Base-by-base conservation (phyloP, 1,284 basidiomycete species). In the Mycena sp. region DNA sequence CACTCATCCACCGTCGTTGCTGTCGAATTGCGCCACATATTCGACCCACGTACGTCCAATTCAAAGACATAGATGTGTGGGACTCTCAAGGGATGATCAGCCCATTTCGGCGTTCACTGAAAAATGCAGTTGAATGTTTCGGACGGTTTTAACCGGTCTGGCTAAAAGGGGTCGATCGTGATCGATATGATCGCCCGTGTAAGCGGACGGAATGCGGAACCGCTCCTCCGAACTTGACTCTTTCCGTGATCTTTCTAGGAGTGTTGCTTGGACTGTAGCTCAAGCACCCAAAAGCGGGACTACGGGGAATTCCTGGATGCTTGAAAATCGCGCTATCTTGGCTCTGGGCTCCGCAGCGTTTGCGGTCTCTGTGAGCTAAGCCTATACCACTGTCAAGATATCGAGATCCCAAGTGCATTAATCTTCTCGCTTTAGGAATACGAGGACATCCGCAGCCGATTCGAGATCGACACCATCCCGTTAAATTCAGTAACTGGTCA, bases 31-130 rank as follows among this genome's bases (percentile, higher is more conserved):
- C 23, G n/a, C 38, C 52, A 29, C 41, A 26, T 19, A 46, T 23
- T 61, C 58, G 41, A 26, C 32, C 35, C 32, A 55, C 17, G 32
- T 58, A 85, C 80, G 60, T 89, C 88, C 83, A 98, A 94, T 49
- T 83, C 81, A 45, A 62, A 52, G 57, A 60, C 64, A 64, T 68
- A 49, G 64, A 55, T 7, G 54, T 53, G 29, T 32, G 73, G 98
- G 99, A 60, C 91, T 92, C 77, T 99, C 90, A 66, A 53, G 61
- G 49, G 14, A 14, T 14, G 32, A 58, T 67, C 62, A 41, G 49
- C 62, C 62, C 65, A 67, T 63, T 61, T 21, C 16, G 63, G 6
- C n/a, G 21, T 17, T 50, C 16, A 26, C 11, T 17, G 16, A 7
- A 61, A 56, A 57, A 21, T 17, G n/a, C 38, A 58, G 51, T 44